phyloP scores from a whole-genome alignment of 805 yeast species.

The Henningerozyma blattae region DNA sequence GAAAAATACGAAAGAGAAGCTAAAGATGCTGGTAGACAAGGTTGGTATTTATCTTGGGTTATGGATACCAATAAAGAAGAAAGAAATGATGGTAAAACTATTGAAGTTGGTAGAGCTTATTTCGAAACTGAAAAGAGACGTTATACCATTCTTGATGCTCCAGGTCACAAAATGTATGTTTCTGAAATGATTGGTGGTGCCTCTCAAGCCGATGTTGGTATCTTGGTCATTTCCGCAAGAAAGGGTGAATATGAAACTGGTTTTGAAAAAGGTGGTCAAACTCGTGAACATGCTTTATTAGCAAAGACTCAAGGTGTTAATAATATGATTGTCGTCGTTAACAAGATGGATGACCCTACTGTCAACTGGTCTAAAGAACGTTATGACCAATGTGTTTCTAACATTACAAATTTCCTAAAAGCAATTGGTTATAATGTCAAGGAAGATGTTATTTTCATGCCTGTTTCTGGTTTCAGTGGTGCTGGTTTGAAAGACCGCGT shows the following conservation, averaged over 20 bases:
- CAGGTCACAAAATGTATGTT: constrained; percentile 98
- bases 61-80: constrained; percentile 99
- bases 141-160: constrained; percentile 96
- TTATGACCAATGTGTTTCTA: constrained; percentile 87
- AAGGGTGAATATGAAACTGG: constrained; percentile 99
- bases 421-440: constrained; percentile 80
- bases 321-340: constrained; percentile 83
- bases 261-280: constrained; percentile 97
- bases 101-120: constrained; percentile 95
- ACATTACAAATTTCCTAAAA: constrained; percentile 64
- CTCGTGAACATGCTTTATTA: constrained; percentile 92
- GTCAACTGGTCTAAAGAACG: constrained; percentile 94
- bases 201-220: constrained; percentile 98
- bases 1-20: constrained; percentile 98
- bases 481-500: constrained; percentile 90
- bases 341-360: constrained; percentile 98
- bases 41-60: constrained; percentile 99
- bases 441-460: constrained; percentile 85
- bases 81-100: constrained; percentile 97
- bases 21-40: constrained; percentile 98
- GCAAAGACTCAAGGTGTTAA: constrained; percentile 99
- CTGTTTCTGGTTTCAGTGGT: constrained; percentile 96
- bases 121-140: constrained; percentile 97
- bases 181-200: constrained; percentile 99
- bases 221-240: constrained; percentile 93